phyloP scores from a whole-genome alignment of 306 rosid species.

The Cicer chorassanicum region DNA sequence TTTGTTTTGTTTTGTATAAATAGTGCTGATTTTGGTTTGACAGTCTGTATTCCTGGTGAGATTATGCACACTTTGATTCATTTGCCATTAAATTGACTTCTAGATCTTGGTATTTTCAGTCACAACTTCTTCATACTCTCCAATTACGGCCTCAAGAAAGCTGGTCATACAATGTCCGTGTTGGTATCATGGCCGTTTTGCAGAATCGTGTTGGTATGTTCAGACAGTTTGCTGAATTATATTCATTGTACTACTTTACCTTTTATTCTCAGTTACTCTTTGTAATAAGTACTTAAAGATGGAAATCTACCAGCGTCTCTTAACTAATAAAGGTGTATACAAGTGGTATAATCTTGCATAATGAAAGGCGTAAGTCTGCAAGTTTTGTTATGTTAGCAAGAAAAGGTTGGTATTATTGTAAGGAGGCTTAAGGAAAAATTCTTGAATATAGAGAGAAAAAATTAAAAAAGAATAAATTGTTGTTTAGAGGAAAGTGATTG shows the following conservation, averaged over 20 bases:
- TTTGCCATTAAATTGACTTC: conserved; percentile 41
- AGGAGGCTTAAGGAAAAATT: conserved; percentile 26
- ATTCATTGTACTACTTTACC: conserved; percentile 20
- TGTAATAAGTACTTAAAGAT: conserved; percentile 31
- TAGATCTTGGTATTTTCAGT: conserved; percentile 52
- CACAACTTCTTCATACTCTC: conserved; percentile 59
- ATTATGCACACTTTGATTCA: conserved; percentile 28
- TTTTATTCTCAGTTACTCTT: conserved; percentile 17
- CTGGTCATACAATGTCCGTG: conserved; percentile 65
- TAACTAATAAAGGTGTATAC: conserved; percentile 35
- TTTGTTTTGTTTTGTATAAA: conserved; percentile 31
- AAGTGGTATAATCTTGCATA: conserved; percentile 33
- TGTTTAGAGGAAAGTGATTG: conserved; percentile 22
- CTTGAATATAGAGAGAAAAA: not conserved
- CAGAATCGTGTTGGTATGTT: conserved; percentile 90
- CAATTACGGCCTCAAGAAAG: conserved; percentile 53
- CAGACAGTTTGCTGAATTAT: conserved; percentile 39
- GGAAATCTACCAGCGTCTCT: conserved; percentile 33
- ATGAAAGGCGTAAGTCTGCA: conserved; percentile 24
- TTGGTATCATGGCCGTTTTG: conserved; percentile 78
- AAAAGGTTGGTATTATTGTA: conserved; percentile 17
- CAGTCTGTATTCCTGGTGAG: conserved; percentile 20
- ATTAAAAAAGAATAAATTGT: conserved; percentile 1
- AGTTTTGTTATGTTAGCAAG: conserved; percentile 29
- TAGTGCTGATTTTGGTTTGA: conserved; percentile 30